phyloP scores from a whole-genome alignment of 495 filamentous ascomycete species.

The Lophium mytilinum region DNA sequence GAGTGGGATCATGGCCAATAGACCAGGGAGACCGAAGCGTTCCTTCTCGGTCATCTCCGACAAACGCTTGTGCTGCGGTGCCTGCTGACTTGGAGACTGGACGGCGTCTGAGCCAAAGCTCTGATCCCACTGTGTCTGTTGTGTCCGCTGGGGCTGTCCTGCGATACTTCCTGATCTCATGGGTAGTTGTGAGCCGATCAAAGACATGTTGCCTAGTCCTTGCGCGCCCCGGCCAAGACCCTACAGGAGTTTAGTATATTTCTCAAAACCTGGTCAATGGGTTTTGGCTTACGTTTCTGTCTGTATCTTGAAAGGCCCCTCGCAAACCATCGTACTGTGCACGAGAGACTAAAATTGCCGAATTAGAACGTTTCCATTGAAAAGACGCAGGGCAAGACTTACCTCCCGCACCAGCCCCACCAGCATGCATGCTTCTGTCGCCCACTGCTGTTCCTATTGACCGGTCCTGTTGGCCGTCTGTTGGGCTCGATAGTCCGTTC shows the following conservation, averaged over 20 bases:
- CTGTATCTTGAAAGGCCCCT: conserved; percentile 25
- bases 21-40: conserved; percentile 70
- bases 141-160: conserved; percentile 7
- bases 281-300: conserved; percentile 25
- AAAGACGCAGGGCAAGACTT: background rate
- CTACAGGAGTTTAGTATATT: background rate
- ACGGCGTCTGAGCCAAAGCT: conserved; percentile 37
- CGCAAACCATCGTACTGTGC: conserved; percentile 28
- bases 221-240: conserved; percentile 10
- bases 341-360: conserved; percentile 18
- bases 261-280: too few relatives aligned
- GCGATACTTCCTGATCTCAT: background rate
- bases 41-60: conserved; percentile 73
- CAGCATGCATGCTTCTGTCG: conserved; percentile 7
- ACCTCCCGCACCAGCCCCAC: conserved; percentile 1
- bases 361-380: background rate
- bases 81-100: conserved; percentile 37
- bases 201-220: conserved; percentile 11
- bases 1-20: conserved; percentile 70
- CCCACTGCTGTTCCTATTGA: conserved; percentile 24
- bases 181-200: conserved; percentile 12
- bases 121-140: conserved; percentile 26
- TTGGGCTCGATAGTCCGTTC: conserved; percentile 51
- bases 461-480: conserved; percentile 44
- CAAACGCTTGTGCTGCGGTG: conserved; percentile 49